Conservation (phyloP, 352 stramenopile genomes). For the Globisporangium irregulare region DNA sequence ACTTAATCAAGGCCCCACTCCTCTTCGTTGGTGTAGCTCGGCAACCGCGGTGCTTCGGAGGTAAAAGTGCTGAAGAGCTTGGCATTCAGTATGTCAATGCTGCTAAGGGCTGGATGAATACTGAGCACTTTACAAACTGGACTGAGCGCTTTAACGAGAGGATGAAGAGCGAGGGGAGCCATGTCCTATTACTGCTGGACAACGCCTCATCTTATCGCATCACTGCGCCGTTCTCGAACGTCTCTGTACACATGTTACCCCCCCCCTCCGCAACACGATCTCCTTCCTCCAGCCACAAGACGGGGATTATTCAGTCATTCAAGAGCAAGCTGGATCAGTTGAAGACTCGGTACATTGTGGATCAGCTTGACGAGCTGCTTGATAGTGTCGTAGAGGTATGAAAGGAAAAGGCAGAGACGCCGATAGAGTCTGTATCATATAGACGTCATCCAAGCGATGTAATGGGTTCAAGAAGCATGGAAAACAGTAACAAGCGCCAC, state of each 20-base stretch:
- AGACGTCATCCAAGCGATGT: conserved; percentile 3
- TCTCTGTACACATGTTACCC: background rate
- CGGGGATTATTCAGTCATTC: background rate
- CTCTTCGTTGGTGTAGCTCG: background rate
- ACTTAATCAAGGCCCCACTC: background rate
- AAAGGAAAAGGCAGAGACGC: background rate
- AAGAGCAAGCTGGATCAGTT: background rate
- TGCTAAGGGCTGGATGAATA: conserved; percentile 9
- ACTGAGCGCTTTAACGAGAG: background rate
- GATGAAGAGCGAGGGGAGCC: background rate
- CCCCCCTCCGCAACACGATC: background rate
- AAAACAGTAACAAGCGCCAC: too few relatives aligned
- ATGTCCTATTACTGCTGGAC: background rate
- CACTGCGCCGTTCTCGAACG: background rate
- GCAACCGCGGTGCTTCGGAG: conserved; percentile 1
- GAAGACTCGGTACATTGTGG: conserved; percentile 1
- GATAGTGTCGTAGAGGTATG: background rate
- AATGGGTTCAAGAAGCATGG: background rate
- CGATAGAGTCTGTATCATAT: background rate
- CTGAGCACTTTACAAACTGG: background rate
- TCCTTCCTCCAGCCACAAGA: background rate
- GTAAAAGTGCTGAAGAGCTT: background rate
- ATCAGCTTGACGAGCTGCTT: background rate
- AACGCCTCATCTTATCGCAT: background rate
- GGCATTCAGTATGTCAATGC: conserved; percentile 6